These are phyloP conservation scores for Hyphodiscus sp. DNA, from an alignment of 2,329 filamentous ascomycete genomes.

Conservation along the genomic window DNA sequence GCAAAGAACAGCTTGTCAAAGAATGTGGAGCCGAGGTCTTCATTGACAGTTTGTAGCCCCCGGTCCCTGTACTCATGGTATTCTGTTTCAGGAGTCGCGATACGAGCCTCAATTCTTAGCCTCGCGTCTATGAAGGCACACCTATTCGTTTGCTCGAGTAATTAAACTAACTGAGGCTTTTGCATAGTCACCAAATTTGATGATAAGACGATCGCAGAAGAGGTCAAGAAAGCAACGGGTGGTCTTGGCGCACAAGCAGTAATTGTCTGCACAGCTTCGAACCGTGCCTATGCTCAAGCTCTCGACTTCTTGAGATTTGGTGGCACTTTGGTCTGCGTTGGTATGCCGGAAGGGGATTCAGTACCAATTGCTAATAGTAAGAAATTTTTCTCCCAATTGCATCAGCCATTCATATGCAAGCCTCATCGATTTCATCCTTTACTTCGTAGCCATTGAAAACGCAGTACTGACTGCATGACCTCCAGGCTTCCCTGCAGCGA, in stretches of 20 bases:
- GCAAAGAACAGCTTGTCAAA: slow-evolving; percentile 51
- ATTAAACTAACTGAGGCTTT: neutral
- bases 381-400: neutral
- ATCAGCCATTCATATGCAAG: neutral
- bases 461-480: neutral
- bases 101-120: neutral
- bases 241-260: slow-evolving; percentile 54
- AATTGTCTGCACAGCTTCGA: slow-evolving; percentile 47
- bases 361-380: slow-evolving; percentile 32
- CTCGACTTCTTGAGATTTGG: slow-evolving; percentile 41
- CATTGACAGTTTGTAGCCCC: slow-evolving; percentile 38
- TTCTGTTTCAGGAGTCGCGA: neutral
- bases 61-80: neutral
- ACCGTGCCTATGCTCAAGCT: slow-evolving; percentile 43
- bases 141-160: neutral
- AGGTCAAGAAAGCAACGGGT: slow-evolving; percentile 49
- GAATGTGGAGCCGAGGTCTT: slow-evolving; percentile 61
- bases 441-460: neutral
- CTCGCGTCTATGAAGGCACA: neutral
- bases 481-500: neutral
- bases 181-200: slow-evolving; percentile 40
- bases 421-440: neutral
- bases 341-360: slow-evolving; percentile 41
- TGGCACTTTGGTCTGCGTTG: slow-evolving; percentile 45
- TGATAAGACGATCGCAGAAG: slow-evolving; percentile 43